These are phyloP conservation scores for Picea engelmannii DNA, from an alignment of 83 land plant genomes.

Conservation along the genomic window DNA sequence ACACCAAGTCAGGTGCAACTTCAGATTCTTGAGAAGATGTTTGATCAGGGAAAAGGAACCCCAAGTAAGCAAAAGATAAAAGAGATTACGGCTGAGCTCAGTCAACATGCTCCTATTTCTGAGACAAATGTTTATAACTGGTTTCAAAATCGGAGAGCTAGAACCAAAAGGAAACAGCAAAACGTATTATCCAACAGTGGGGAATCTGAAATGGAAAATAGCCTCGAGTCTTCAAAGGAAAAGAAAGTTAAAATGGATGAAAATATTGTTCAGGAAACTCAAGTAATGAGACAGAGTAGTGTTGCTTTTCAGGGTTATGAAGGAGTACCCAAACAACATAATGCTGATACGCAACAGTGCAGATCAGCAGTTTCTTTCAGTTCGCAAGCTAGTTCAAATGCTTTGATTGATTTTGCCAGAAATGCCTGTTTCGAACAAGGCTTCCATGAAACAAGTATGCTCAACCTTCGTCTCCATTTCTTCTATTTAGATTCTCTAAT, in stretches of 20 bases:
- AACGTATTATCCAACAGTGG: slow-evolving; percentile 11
- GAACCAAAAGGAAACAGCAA: slow-evolving; percentile 50
- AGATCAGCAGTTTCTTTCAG: background rate
- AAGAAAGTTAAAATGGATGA: background rate
- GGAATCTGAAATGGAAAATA: slow-evolving; percentile 23
- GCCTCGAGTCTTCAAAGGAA: slow-evolving; percentile 7
- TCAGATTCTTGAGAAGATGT: slow-evolving; percentile 32
- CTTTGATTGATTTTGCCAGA: no score
- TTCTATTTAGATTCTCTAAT: background rate
- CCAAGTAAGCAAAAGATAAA: slow-evolving; percentile 42
- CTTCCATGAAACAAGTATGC: background rate
- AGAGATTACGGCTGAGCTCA: slow-evolving; percentile 35
- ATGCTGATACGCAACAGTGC: background rate
- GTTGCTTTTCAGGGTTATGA: background rate
- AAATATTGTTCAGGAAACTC: background rate
- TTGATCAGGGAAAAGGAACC: slow-evolving; percentile 10
- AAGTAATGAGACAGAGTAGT: background rate
- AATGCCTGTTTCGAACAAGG: no score
- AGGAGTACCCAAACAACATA: background rate
- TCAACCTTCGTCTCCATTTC: background rate
- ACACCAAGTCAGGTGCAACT: no score
- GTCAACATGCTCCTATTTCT: slow-evolving; percentile 31
- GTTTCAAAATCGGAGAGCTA: slow-evolving; percentile 52
- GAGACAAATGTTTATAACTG: slow-evolving; percentile 46
- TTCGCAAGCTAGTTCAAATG: background rate